Evolutionary conservation across 2,329 filamentous ascomycete species (phyloP).

Genomic region (Tolypocladium guangdongense): DNA sequence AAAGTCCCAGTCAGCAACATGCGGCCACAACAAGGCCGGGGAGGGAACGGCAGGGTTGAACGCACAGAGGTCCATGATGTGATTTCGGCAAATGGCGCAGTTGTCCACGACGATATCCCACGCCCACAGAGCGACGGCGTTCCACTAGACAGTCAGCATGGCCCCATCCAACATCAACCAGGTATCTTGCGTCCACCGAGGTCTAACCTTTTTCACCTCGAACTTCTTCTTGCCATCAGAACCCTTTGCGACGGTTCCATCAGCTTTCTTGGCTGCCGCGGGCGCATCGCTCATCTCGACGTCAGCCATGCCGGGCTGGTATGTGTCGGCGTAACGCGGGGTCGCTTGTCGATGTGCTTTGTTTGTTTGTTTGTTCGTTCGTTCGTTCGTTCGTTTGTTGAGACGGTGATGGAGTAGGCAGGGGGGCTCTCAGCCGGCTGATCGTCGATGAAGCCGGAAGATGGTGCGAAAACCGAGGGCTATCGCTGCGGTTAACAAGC

Average conservation of each 20-base stretch:
- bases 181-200: not conserved
- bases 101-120: constrained; percentile 99
- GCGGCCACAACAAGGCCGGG: not conserved
- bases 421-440: not conserved
- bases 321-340: not conserved
- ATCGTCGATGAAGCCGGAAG: not conserved
- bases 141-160: constrained; percentile 57
- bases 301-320: constrained; percentile 60
- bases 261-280: constrained; percentile 43
- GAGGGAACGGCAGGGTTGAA: constrained; percentile 3
- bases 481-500: not conserved
- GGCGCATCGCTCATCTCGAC: constrained; percentile 92
- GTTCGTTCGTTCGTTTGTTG: not conserved
- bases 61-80: constrained; percentile 98
- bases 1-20: constrained; percentile 6
- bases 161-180: too few species aligned
- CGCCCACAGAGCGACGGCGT: constrained; percentile 94
- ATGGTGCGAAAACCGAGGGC: not conserved
- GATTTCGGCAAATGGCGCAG: constrained; percentile 97
- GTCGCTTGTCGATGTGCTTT: not conserved
- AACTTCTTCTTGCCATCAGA: constrained; percentile 82
- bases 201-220: constrained; percentile 92
- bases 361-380: not conserved
- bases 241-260: constrained; percentile 36
- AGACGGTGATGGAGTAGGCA: not conserved